Conservation (phyloP, 2,329 filamentous ascomycete species). For the Ophiostoma ulmi region DNA sequence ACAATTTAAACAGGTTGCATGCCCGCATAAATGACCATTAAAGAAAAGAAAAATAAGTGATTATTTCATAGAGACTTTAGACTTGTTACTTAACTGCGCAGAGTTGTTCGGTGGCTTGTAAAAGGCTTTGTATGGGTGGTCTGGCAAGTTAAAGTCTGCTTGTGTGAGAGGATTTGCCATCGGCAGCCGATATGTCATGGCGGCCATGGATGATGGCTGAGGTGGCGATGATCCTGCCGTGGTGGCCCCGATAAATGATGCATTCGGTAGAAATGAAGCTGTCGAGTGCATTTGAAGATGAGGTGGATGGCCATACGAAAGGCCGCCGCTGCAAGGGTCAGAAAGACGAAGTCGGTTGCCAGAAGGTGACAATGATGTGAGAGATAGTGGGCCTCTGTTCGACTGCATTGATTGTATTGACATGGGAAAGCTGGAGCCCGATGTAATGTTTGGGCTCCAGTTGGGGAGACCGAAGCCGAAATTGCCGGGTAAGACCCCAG, state of each 20-base stretch:
- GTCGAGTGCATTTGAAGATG: conserved; percentile 16
- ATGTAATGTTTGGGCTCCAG: not conserved
- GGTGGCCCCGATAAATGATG: conserved; percentile 26
- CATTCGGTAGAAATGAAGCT: not conserved
- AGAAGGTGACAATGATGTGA: not conserved
- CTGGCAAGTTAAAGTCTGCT: conserved; percentile 70
- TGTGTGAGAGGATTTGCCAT: conserved; percentile 62
- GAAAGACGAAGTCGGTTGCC: not conserved
- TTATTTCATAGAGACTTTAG: not conserved
- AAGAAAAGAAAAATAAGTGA: not conserved
- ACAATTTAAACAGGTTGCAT: too few species aligned
- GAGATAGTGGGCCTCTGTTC: not conserved
- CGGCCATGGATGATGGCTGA: conserved; percentile 31
- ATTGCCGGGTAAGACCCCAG: not conserved
- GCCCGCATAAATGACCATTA: not conserved
- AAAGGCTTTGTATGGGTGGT: conserved; percentile 75
- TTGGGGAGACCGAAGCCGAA: not conserved
- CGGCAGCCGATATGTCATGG: conserved; percentile 29
- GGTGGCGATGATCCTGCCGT: conserved; percentile 19
- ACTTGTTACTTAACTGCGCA: not conserved
- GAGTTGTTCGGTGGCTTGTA: conserved; percentile 64
- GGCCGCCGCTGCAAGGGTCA: not conserved
- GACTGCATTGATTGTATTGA: not conserved
- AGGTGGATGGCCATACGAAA: not conserved
- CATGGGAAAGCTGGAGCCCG: not conserved